Base-by-base conservation (phyloP, 805 yeast species). In the Ogataea trehalophila region DNA sequence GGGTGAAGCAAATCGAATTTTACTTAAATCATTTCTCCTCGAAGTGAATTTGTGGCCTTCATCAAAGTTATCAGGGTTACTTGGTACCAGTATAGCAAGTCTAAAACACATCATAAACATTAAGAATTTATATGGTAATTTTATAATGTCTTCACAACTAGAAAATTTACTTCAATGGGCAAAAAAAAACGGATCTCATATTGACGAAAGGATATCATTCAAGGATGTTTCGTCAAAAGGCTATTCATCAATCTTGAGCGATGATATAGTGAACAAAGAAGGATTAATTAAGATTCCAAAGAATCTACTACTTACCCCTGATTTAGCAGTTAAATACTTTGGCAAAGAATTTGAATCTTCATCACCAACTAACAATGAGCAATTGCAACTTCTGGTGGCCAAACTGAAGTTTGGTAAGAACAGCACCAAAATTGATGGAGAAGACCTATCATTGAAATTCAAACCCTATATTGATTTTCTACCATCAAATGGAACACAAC, bases 391-490 rank as follows among this genome's bases (percentile, higher is more conserved):
- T 2, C 61, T 71, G 14, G 45, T 76, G 6, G 70, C 77, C 1
- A 70, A 72, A 45, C 56, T 76, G 46, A 76, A 67, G 50, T 76
- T 72, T 48, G 71, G 65, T 42, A 18, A 46, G 8, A n/a, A 36
- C 0, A 46, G 56, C 2, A 56, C 61, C 3, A 48, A 61, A 11
- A 29, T 42, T 14, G 44, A 44, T 3, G 53, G 44, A 11, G 36
- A 23, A 17, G 50, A 52, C 7, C 50, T 66, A 23, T 70, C 67
- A 44, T 44, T 48, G 31, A 63, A 66, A 22, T 63, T 54, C 34
- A 41, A 50, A 26, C 76, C 81, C 3, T 83, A 81, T 53, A 59
- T 83, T 36, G 66, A 73, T 37, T 59, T 69, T 14, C 61, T 83
- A 17, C 85, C 88, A 2, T 34, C 44, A 6, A 36, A 23, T 22